A percentile compares a stretch with the other conserved stretches of the same genome.
Conservation (phyloP, 176 grass and related monocot species). For the Saccharum spontaneum region DNA sequence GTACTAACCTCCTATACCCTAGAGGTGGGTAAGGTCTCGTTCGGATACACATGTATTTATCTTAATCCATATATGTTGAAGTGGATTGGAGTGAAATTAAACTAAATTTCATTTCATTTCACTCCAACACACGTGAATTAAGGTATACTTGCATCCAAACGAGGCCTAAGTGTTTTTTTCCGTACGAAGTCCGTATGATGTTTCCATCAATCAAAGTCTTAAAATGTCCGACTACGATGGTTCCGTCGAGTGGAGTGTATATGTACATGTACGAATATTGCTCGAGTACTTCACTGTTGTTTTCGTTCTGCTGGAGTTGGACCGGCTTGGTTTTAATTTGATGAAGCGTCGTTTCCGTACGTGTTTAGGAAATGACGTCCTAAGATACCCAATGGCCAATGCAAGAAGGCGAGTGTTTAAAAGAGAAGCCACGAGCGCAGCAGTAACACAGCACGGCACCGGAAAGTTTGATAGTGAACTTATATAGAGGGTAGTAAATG, state of each 20-base stretch:
- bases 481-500: neutral
- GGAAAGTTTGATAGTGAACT: slow-evolving; percentile 11
- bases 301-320: neutral
- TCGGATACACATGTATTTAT: no score
- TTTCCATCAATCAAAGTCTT: no score
- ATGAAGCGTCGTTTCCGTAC: neutral
- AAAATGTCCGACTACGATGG: neutral
- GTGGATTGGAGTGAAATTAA: no score
- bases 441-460: neutral
- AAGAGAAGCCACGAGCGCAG: neutral
- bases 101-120: no score
- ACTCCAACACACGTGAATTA: no score
- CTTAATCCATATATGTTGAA: no score
- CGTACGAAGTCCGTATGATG: neutral
- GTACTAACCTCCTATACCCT: neutral
- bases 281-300: neutral
- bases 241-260: neutral
- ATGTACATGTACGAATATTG: neutral
- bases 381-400: no score
- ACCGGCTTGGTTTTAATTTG: neutral
- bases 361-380: neutral
- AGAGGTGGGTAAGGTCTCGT: no score
- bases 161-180: no score
- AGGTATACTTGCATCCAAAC: no score
- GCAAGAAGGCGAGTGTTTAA: neutral